Evolutionary conservation across 2,329 filamentous ascomycete species (phyloP), one percentile per base, ranked within the genome.

Genomic region (Neocatenulostroma microsporum): DNA sequence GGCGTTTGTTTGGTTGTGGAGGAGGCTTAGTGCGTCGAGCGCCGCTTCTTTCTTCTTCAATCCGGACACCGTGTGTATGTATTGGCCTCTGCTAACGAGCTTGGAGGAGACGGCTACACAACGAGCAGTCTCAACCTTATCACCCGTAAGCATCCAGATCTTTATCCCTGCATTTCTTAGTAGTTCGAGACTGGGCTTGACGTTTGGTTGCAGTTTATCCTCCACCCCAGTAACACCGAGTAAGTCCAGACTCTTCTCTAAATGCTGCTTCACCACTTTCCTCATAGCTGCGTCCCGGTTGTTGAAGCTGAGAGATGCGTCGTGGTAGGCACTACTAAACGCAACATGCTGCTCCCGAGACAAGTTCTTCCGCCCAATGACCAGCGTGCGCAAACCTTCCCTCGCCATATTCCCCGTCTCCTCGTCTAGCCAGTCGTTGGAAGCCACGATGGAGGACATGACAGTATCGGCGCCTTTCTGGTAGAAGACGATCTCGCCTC

Each of bases 381-480:
- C 91, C 5, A 98, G 72, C 1, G 91, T 98, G 40, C 91, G 81
- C 33, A 98, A 69, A 25, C 91, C 91, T 68, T 98, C 93, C 31
- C 91, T 80, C 5, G 93, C 93, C 93, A 98, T 98, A 59, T 98
- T 98, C n/a, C 86, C 85, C 0, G 91, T 96, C 61, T 98, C 91
- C 61, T 98, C 91, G 49, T 98, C 91, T 0, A 98, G 77, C 93
- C 91, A 98, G 65, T 98, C 91, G 55, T 96, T 98, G 13, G 88
- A 78, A 6, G 83, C 85, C 23, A 98, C 91, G 47, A 98, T 96
- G 3, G 81, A 74, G n/a, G 81, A 77, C 93, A 98, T 98, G 46
- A 98, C 89, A 0, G 91, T 96, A 58, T 98, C 93, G 3, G 91
- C 93, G 43, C 91, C 91, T 62, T 98, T 98, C 55, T 98, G 88